Conservation (phyloP, 192 early-diverging fungal species). For the Backusella macrospora region DNA sequence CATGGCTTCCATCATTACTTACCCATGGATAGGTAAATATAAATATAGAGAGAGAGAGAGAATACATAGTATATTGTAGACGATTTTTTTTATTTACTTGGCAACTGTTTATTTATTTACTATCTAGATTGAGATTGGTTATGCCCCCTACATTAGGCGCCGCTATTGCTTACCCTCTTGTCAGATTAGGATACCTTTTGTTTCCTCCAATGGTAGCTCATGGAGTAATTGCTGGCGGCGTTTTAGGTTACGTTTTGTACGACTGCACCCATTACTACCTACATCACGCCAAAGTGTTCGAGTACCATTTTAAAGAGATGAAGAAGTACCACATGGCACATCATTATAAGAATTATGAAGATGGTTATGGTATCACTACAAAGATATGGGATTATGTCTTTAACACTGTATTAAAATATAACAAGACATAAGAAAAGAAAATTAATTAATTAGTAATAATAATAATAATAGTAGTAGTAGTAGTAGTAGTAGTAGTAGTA, state of each 20-base stretch:
- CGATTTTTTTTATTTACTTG: conserved; percentile 23
- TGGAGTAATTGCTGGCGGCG: conserved; percentile 72
- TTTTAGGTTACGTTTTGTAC: conserved; percentile 88
- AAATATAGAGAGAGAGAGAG: not conserved
- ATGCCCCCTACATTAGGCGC: conserved; percentile 90
- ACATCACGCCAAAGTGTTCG: conserved; percentile 83
- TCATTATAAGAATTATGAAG: conserved; percentile 91
- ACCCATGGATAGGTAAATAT: conserved; percentile 86
- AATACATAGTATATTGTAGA: not conserved
- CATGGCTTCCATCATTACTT: conserved; percentile 97
- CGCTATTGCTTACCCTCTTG: conserved; percentile 65
- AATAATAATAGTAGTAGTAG: no score
- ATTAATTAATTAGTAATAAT: no score
- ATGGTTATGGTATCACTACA: conserved; percentile 88
- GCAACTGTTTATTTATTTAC: conserved; percentile 28
- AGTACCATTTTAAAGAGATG: conserved; percentile 78
- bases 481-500: no score
- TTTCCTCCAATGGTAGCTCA: conserved; percentile 68
- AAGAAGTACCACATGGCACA: conserved; percentile 95
- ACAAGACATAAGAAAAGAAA: not conserved
- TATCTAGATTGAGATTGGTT: conserved; percentile 81
- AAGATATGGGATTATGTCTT: conserved; percentile 90
- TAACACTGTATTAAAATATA: conserved; percentile 60
- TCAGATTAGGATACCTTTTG: conserved; percentile 53
- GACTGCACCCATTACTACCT: conserved; percentile 94